These are phyloP conservation scores for Taphrina flavorubra DNA, from an alignment of 1,139 yeast genomes.

Conservation along the genomic window DNA sequence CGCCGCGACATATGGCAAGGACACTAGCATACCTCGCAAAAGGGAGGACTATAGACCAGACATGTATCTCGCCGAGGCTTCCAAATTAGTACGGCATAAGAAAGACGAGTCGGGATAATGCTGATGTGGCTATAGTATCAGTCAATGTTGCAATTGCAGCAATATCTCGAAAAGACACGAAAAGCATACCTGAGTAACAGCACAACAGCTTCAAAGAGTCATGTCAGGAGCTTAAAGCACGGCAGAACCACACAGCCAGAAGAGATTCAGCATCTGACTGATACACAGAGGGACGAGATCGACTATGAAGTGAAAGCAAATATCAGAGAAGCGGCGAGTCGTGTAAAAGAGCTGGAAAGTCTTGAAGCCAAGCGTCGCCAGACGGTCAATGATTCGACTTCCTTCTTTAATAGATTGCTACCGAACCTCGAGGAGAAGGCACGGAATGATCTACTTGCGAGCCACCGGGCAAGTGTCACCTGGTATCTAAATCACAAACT, in stretches of 20 bases:
- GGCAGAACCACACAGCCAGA: neutral
- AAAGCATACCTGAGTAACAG: constrained; percentile 28
- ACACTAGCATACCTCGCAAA: constrained; percentile 10
- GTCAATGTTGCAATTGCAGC: constrained; percentile 15
- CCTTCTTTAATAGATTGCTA: constrained; percentile 46
- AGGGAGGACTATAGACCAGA: constrained; percentile 17
- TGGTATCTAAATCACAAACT: constrained; percentile 47
- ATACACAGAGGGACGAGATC: constrained; percentile 54
- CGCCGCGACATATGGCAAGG: constrained; percentile 21
- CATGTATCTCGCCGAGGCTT: constrained; percentile 11
- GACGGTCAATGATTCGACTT: constrained; percentile 9
- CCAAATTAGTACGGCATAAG: neutral
- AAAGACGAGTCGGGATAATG: neutral
- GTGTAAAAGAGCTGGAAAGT: constrained; percentile 52
- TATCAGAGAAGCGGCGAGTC: constrained; percentile 52
- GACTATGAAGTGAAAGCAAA: constrained; percentile 54
- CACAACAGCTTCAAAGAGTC: constrained; percentile 14
- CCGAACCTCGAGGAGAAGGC: constrained; percentile 47
- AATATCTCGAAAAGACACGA: constrained; percentile 10
- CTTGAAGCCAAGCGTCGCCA: constrained; percentile 41
- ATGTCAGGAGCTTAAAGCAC: constrained; percentile 9
- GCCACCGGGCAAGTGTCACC: constrained; percentile 46
- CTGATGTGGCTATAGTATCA: neutral
- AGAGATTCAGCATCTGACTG: constrained; percentile 48
- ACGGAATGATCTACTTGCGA: constrained; percentile 50